Evolutionary conservation across 1,139 yeast species (phyloP).

Genomic region (Protomyces inundatus): DNA sequence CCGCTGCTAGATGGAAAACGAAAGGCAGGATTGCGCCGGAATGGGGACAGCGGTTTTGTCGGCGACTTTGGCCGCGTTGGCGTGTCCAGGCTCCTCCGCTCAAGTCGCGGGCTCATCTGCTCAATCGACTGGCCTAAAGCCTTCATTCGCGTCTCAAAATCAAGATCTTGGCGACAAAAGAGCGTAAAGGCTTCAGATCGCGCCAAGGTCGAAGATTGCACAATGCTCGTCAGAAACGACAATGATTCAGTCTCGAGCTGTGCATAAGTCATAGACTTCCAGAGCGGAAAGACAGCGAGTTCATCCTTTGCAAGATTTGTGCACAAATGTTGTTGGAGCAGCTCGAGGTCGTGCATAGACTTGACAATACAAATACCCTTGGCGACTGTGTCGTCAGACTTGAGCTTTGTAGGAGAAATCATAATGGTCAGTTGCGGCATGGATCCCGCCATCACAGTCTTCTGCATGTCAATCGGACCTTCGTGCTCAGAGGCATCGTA

Average conservation of each 20-base stretch:
- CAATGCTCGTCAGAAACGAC: neutral
- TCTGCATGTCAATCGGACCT: neutral
- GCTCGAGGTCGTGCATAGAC: constrained; percentile 7
- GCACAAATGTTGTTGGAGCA: neutral
- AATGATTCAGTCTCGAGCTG: neutral
- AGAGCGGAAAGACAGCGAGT: neutral
- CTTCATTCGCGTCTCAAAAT: neutral
- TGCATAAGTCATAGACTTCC: constrained; percentile 8
- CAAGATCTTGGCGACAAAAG: constrained; percentile 11
- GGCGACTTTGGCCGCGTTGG: neutral
- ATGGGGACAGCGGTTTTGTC: neutral
- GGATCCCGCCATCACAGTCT: neutral
- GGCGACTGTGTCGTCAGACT: neutral
- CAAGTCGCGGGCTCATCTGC: neutral
- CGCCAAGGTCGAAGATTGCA: neutral
- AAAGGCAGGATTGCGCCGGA: neutral
- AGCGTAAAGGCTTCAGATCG: constrained; percentile 2
- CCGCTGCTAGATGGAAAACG: neutral
- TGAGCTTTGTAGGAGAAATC: constrained; percentile 13
- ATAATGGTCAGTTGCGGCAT: constrained; percentile 12
- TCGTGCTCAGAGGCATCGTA: constrained; percentile 15
- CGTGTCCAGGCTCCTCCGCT: neutral
- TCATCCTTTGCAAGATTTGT: neutral
- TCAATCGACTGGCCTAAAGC: neutral
- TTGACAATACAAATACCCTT: constrained; percentile 14